A percentile compares a stretch with the other conserved stretches of the same genome.
Evolutionary conservation across 2,329 filamentous ascomycete species (phyloP).

Genomic region (Chaetomiaceae sp.): DNA sequence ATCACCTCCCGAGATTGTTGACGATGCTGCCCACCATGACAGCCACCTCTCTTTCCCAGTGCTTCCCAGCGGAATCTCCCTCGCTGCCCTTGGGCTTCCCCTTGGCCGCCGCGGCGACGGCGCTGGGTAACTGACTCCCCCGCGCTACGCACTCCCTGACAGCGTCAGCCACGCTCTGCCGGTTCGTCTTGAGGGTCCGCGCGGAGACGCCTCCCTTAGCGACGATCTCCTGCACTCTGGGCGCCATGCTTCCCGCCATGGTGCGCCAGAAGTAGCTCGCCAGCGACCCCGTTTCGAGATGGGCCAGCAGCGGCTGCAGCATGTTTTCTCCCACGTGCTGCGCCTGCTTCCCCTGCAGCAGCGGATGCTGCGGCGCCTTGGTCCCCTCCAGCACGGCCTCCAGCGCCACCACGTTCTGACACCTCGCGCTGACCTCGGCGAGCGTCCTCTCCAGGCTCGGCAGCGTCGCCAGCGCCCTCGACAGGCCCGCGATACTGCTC

Average conservation of each 20-base stretch:
- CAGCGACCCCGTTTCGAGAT: constrained; percentile 83
- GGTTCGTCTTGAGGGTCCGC: constrained; percentile 72
- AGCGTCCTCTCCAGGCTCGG: constrained; percentile 79
- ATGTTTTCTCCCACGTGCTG: constrained; percentile 42
- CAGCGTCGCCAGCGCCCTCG: constrained; percentile 72
- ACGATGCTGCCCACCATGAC: constrained; percentile 90
- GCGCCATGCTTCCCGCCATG: constrained; percentile 71
- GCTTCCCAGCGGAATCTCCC: constrained; percentile 36
- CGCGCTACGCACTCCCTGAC: constrained; percentile 78
- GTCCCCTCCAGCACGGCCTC: constrained; percentile 70
- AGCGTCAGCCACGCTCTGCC: constrained; percentile 67
- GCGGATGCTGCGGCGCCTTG: constrained; percentile 64
- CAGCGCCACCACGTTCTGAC: constrained; percentile 86
- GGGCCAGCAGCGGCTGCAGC: constrained; percentile 65
- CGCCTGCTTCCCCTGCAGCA: constrained; percentile 41
- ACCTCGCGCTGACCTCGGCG: constrained; percentile 74
- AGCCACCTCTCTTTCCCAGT: constrained; percentile 85
- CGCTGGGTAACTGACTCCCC: constrained; percentile 65
- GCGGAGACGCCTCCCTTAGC: constrained; percentile 78
- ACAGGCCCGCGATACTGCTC: constrained; percentile 68
- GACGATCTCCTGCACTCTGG: constrained; percentile 79
- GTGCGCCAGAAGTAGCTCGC: constrained; percentile 92
- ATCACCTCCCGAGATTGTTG: constrained; percentile 46
- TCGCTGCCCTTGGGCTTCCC: constrained; percentile 41
- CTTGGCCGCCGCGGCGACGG: constrained; percentile 38